These are phyloP conservation scores for Lactuca saligna DNA, from an alignment of 129 eudicot species.

Conservation along the genomic window DNA sequence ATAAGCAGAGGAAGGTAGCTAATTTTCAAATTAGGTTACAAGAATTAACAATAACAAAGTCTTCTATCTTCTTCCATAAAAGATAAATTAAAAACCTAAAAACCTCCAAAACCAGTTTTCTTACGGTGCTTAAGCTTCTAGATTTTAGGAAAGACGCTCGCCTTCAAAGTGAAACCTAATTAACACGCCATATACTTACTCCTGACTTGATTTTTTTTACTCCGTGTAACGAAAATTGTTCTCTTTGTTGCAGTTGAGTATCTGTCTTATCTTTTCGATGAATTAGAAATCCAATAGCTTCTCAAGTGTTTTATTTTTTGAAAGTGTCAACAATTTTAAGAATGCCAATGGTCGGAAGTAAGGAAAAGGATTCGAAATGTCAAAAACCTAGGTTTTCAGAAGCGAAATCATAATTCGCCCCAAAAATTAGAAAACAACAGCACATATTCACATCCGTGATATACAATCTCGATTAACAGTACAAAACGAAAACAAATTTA, in stretches of 20 bases:
- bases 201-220: background rate
- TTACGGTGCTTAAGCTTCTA: background rate
- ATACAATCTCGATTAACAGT: background rate
- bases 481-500: background rate
- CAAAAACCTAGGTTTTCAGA: background rate
- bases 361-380: background rate
- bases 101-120: conserved; percentile 19
- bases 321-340: conserved; percentile 10
- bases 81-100: background rate
- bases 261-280: background rate
- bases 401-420: background rate
- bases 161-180: conserved; percentile 4
- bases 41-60: conserved; percentile 4
- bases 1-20: background rate
- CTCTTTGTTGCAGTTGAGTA: conserved; percentile 9
- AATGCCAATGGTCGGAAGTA: conserved; percentile 6
- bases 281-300: conserved; percentile 15
- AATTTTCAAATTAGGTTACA: background rate
- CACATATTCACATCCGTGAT: conserved; percentile 5
- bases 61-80: conserved; percentile 4
- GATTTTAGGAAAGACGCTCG: no score
- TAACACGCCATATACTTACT: background rate
- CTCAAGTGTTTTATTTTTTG: background rate
- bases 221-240: background rate
- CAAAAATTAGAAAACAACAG: conserved; percentile 10